Conservation (phyloP, 208 protist species). For the Porcisia deanei region DNA sequence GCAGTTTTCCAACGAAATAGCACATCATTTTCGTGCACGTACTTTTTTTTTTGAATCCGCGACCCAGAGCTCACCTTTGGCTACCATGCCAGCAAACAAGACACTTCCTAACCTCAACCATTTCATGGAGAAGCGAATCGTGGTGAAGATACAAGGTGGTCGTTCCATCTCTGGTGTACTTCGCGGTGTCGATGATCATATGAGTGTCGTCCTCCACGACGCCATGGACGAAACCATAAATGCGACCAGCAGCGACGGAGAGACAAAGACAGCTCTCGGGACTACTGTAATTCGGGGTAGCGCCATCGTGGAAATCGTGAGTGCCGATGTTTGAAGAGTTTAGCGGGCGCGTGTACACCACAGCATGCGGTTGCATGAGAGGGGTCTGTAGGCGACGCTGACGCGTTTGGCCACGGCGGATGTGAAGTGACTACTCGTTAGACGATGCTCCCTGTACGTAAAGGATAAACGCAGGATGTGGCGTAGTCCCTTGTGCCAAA, state of each 20-base stretch:
- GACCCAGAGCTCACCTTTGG: neutral
- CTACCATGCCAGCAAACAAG: constrained; percentile 36
- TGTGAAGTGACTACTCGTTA: neutral
- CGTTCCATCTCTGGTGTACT: constrained; percentile 94
- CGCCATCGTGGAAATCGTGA: constrained; percentile 90
- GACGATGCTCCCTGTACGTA: neutral
- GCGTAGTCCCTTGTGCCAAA: too few species aligned
- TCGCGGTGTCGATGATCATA: constrained; percentile 97
- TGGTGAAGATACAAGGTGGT: constrained; percentile 96
- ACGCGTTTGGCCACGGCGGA: neutral
- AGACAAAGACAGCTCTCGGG: constrained; percentile 84
- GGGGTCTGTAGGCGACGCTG: neutral
- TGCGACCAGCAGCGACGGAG: constrained; percentile 24
- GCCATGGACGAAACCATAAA: constrained; percentile 91
- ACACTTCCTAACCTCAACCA: constrained; percentile 89
- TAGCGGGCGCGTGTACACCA: neutral
- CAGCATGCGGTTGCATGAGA: neutral
- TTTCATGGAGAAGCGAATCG: constrained; percentile 95
- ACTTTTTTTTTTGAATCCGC: neutral
- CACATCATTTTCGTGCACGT: too few species aligned
- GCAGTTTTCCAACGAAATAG: neutral
- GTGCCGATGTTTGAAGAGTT: constrained; percentile 57
- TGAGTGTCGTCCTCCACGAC: constrained; percentile 97
- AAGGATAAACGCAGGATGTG: too few species aligned
- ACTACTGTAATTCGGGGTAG: constrained; percentile 91